These are phyloP conservation scores for Globisporangium cylindrosporum DNA, from an alignment of 352 stramenopile genomes.

Conservation along the genomic window DNA sequence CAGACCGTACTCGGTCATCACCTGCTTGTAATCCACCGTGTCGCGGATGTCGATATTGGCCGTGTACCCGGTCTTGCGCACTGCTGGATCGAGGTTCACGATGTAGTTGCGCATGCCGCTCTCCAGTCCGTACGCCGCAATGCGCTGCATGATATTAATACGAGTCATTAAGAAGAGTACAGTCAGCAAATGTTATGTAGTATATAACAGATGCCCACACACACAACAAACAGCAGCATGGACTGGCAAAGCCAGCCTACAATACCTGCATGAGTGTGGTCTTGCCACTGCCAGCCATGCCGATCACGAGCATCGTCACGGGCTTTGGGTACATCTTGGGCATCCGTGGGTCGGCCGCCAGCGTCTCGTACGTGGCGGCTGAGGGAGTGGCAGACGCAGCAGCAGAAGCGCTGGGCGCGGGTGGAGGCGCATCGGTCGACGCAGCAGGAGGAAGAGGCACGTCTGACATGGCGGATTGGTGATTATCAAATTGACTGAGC, in stretches of 20 bases:
- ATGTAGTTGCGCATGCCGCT: constrained; percentile 89
- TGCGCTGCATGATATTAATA: constrained; percentile 29
- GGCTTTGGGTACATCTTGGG: constrained; percentile 30
- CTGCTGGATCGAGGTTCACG: constrained; percentile 98
- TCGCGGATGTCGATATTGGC: constrained; percentile 99
- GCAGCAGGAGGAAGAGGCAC: background rate
- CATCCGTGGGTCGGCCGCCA: background rate
- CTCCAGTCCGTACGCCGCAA: constrained; percentile 68
- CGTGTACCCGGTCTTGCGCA: constrained; percentile 94
- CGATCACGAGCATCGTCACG: constrained; percentile 88
- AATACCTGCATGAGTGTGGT: constrained; percentile 92
- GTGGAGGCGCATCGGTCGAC: background rate
- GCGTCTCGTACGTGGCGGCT: background rate
- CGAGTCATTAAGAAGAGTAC: background rate
- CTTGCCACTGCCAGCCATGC: constrained; percentile 97
- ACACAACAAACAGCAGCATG: background rate
- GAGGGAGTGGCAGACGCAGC: background rate
- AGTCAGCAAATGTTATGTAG: background rate
- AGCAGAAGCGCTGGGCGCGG: background rate
- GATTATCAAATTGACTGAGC: background rate
- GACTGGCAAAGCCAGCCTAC: background rate
- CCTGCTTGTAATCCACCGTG: constrained; percentile 99
- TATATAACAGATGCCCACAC: background rate
- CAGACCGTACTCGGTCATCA: constrained; percentile 97
- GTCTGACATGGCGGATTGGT: background rate